Base-by-base conservation (phyloP, 2,329 filamentous ascomycete genomes). In the Pseudogymnoascus destructans region DNA sequence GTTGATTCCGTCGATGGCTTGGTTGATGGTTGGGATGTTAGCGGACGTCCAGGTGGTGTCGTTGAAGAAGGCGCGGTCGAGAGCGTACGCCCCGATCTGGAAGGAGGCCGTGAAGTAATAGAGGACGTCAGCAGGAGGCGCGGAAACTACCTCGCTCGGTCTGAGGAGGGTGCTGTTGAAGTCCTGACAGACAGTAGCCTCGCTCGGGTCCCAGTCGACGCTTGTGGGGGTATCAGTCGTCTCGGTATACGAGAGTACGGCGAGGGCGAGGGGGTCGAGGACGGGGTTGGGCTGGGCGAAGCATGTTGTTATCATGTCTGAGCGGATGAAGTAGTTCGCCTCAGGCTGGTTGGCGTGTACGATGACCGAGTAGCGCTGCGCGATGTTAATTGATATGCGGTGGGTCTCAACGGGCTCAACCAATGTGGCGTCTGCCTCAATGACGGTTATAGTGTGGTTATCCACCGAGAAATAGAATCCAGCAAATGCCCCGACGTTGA, bases 381-480 rank as follows among this genome's bases (percentile, higher is more conserved):
- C 85, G 1, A 85, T 84, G 6, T 82, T 77, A 19, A 90, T 73
- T 61, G 86, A 83, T 57, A 89, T 70, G 61, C 81, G 78, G 32
- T 79, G 75, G 5, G 82, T 77, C 1, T 79, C 73, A 3, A 73
- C 71, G 0, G 85, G 82, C 59, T 81, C 75, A 1, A 87, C 79
- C 33, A 81, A 79, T 1, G 84, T 81, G 13, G 85, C 86, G 65
- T 89, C 86, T 0, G 86, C 81, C 67, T 89, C 86, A 8, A 85
- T 81, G 49, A 89, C 72, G 32, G 73, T 73, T 68, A 86, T 81
- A 9, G 72, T 73, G 63, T 89, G 86, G 55, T 80, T 79, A 62
- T 89, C 86, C 49, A 89, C 75, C 66, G 81, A 82, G 25, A 89
- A 76, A 65, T 89, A 85, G 61, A 89, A 86, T 66, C 82, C 82